These are phyloP conservation scores for Suhomyces sp. DNA, from an alignment of 805 yeast species.

Conservation along the genomic window DNA sequence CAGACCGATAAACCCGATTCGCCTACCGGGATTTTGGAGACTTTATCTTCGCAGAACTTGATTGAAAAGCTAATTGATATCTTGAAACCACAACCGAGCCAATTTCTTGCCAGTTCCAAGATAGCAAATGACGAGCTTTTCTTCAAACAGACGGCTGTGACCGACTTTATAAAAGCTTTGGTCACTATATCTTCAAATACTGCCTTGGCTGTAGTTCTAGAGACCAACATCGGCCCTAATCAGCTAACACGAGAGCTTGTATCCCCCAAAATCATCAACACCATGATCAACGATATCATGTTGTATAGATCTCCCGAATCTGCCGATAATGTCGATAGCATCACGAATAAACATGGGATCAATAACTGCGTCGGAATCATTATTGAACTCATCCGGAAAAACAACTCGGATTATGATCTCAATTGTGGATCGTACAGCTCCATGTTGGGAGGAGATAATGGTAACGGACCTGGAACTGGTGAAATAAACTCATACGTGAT, in stretches of 20 bases:
- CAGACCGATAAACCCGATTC: slow-evolving; percentile 90
- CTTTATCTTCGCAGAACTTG: slow-evolving; percentile 67
- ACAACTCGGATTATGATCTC: slow-evolving; percentile 91
- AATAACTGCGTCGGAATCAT: slow-evolving; percentile 94
- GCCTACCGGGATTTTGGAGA: slow-evolving; percentile 82
- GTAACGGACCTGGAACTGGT: slow-evolving; percentile 18
- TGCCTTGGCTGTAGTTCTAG: slow-evolving; percentile 69
- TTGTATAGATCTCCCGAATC: slow-evolving; percentile 20
- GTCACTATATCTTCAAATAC: slow-evolving; percentile 88
- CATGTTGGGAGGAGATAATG: slow-evolving; percentile 30
- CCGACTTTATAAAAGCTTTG: slow-evolving; percentile 91
- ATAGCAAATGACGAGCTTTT: slow-evolving; percentile 32
- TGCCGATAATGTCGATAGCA: slow-evolving; percentile 1
- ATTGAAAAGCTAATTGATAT: slow-evolving; percentile 70
- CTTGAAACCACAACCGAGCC: slow-evolving; percentile 62
- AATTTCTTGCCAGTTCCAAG: slow-evolving; percentile 34
- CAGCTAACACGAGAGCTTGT: slow-evolving; percentile 90
- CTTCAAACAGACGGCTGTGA: slow-evolving; percentile 83
- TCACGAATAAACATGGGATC: slow-evolving; percentile 74
- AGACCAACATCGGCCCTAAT: slow-evolving; percentile 93
- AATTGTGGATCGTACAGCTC: slow-evolving; percentile 82
- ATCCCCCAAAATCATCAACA: slow-evolving; percentile 62
- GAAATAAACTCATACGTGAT: slow-evolving; percentile 42
- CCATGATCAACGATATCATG: slow-evolving; percentile 74
- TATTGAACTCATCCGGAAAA: slow-evolving; percentile 90